Evolutionary conservation across 1,139 yeast genomes (phyloP).

Genomic region (Maudiozyma humilis): DNA sequence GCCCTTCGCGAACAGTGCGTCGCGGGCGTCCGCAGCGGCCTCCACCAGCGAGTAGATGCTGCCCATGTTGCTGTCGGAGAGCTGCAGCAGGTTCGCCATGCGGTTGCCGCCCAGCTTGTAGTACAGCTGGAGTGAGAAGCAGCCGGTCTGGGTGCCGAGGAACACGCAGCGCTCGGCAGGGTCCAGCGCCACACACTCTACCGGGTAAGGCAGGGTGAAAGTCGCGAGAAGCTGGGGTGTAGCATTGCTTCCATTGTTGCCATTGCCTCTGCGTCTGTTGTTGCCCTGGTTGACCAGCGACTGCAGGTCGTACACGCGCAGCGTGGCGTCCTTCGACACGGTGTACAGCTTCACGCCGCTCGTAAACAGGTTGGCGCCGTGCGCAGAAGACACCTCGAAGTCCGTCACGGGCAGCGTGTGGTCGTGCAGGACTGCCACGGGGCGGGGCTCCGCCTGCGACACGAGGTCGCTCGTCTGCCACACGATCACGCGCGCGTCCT

Average conservation of each 20-base stretch:
- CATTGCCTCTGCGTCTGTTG: constrained; percentile 10
- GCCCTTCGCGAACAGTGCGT: constrained; percentile 23
- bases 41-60: constrained; percentile 25
- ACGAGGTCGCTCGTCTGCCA: constrained; percentile 64
- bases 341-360: constrained; percentile 63
- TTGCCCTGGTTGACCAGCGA: constrained; percentile 6
- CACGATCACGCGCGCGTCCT: constrained; percentile 68
- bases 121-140: constrained; percentile 20
- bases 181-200: constrained; percentile 59
- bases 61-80: constrained; percentile 14
- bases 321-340: constrained; percentile 66
- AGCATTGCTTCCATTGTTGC: background rate
- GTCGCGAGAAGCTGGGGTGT: constrained; percentile 46
- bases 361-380: constrained; percentile 24
- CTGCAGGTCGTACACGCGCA: constrained; percentile 52
- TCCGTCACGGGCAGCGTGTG: constrained; percentile 74
- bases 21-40: constrained; percentile 7
- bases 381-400: constrained; percentile 32
- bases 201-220: constrained; percentile 53
- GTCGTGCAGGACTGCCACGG: constrained; percentile 50
- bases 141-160: constrained; percentile 61
- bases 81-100: constrained; percentile 22
- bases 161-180: constrained; percentile 74
- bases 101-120: constrained; percentile 18
- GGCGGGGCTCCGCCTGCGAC: constrained; percentile 35